phyloP scores from a whole-genome alignment of 208 protist species.

The Trypanosoma conorhini region DNA sequence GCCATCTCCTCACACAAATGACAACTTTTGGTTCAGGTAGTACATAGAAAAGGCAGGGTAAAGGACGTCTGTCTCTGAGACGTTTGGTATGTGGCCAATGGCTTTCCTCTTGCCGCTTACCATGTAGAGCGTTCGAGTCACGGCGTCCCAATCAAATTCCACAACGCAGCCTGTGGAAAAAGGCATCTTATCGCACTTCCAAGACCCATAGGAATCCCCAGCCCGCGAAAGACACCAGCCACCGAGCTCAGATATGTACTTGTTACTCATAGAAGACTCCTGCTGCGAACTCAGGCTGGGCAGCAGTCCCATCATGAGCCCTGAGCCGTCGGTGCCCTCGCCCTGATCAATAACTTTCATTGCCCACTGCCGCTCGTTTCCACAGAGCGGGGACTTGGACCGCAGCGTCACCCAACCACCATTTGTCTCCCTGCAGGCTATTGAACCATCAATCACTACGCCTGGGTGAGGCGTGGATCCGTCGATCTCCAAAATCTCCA shows the following conservation, averaged over 20 bases:
- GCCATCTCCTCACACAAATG: slow-evolving; percentile 71
- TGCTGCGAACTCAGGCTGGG: slow-evolving; percentile 53
- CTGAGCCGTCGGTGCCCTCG: slow-evolving; percentile 84
- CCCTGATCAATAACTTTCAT: slow-evolving; percentile 89
- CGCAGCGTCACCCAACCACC: slow-evolving; percentile 92
- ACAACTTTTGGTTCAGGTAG: slow-evolving; percentile 90
- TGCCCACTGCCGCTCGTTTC: slow-evolving; percentile 85
- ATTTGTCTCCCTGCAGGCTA: slow-evolving; percentile 82
- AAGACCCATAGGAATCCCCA: slow-evolving; percentile 85
- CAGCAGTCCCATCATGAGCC: slow-evolving; percentile 90
- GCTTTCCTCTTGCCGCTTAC: slow-evolving; percentile 77
- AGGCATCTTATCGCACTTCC: slow-evolving; percentile 87
- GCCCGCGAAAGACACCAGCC: slow-evolving; percentile 90
- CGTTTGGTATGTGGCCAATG: slow-evolving; percentile 67
- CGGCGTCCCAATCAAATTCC: slow-evolving; percentile 89
- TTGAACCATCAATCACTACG: slow-evolving; percentile 67
- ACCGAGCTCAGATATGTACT: slow-evolving; percentile 91
- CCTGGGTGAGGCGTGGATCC: slow-evolving; percentile 77
- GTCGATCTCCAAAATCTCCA: slow-evolving; percentile 87
- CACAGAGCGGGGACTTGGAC: slow-evolving; percentile 56
- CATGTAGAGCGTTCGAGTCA: slow-evolving; percentile 74
- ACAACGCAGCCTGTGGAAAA: slow-evolving; percentile 89
- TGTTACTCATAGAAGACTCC: slow-evolving; percentile 66
- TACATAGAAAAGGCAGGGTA: slow-evolving; percentile 93
- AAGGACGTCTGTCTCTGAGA: slow-evolving; percentile 66